Evolutionary conservation across 352 stramenopile species (phyloP).

Genomic region (Blastocystis hominis): DNA sequence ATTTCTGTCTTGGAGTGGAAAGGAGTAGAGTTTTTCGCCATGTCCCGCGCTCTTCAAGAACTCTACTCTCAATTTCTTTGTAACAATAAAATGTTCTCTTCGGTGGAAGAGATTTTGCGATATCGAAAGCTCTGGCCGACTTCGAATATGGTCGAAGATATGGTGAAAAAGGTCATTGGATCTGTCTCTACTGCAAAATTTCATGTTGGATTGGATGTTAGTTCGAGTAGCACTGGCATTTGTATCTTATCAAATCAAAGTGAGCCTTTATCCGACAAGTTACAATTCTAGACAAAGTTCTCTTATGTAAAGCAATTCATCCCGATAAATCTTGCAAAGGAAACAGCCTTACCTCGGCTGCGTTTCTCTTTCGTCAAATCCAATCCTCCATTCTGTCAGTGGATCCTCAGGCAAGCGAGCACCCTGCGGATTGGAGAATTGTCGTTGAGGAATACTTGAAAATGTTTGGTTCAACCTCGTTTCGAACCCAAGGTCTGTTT

Average conservation of each 20-base stretch:
- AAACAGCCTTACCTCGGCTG: slow-evolving; percentile 19
- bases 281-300: background rate
- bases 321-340: background rate
- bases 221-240: slow-evolving; percentile 9
- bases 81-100: background rate
- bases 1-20: too few species aligned
- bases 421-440: background rate
- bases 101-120: background rate
- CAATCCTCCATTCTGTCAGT: background rate
- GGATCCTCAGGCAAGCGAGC: background rate
- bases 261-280: background rate
- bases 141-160: background rate
- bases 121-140: slow-evolving; percentile 20
- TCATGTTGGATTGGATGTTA: slow-evolving; percentile 31
- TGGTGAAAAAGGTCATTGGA: background rate
- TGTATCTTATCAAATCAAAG: background rate
- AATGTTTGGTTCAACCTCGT: background rate
- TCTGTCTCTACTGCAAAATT: background rate
- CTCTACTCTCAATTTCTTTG: background rate
- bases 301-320: slow-evolving; percentile 9
- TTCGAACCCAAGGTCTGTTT: slow-evolving; percentile 44
- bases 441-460: slow-evolving; percentile 38
- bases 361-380: background rate
- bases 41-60: background rate
- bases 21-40: background rate